Conservation (phyloP, 2,329 filamentous ascomycete species). For the Exophiala sp. region DNA sequence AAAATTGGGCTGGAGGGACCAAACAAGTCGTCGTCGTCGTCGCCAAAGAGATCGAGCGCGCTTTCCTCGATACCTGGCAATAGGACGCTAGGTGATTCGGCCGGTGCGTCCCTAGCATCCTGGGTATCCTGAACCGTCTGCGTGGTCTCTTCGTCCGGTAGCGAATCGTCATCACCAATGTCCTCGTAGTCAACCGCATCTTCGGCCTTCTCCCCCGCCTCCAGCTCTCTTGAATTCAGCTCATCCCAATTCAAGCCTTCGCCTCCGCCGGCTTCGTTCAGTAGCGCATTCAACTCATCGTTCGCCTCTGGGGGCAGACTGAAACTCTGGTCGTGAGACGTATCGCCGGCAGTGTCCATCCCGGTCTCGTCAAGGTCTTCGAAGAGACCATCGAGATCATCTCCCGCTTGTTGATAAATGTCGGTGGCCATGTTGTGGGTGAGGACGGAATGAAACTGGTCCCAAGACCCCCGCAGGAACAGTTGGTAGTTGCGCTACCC, state of each 20-base stretch:
- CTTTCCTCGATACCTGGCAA: constrained; percentile 43
- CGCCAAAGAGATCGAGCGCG: constrained; percentile 51
- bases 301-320: constrained; percentile 15
- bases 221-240: constrained; percentile 31
- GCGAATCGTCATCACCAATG: constrained; percentile 84
- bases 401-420: constrained; percentile 24
- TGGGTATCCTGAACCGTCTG: constrained; percentile 11
- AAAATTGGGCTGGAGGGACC: constrained; percentile 21
- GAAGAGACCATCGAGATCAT: constrained; percentile 26
- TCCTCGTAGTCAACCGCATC: constrained; percentile 89
- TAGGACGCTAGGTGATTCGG: constrained; percentile 14
- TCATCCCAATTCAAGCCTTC: constrained; percentile 24
- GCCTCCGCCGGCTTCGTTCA: constrained; percentile 33
- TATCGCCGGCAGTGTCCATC: constrained; percentile 5
- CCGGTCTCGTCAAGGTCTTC: constrained; percentile 19
- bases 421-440: constrained; percentile 20
- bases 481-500: background rate
- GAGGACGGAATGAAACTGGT: constrained; percentile 2
- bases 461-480: constrained; percentile 10
- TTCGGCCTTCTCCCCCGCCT: constrained; percentile 70
- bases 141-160: constrained; percentile 57
- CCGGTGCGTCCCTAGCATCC: constrained; percentile 16
- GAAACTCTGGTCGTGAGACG: constrained; percentile 20
- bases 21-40: constrained; percentile 38
- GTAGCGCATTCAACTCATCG: constrained; percentile 29